Base-by-base conservation (phyloP, 176 grass and related monocot genomes). In the Pontederia paniculata region DNA sequence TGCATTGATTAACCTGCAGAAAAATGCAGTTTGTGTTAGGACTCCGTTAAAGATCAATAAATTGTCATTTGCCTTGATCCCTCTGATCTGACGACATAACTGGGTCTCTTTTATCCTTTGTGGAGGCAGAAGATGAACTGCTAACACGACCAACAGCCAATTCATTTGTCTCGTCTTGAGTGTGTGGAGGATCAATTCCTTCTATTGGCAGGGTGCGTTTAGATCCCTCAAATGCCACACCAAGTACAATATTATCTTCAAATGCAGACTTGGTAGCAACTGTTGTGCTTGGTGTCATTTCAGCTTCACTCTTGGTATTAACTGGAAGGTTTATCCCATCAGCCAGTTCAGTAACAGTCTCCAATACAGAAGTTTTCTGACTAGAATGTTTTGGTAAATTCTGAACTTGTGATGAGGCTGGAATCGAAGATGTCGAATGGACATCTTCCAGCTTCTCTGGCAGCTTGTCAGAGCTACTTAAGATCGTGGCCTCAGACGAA, bases 171-270 rank as follows among this genome's bases (percentile, higher is more conserved):
- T 84, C 77, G 15, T 69, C 76, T 48, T 82, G 68, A 58, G 79
- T 47, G 54, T 81, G 1, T 42, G 37, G 65, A 48, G 69, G 58
- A 42, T 74, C 71, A 71, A 75, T 84, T 12, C 80, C 80, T 70
- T 91, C 87, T 8, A 98, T 91, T 41, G 93, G 87, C 10, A 98
- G 73, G 14, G 93, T 98, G 49, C 86, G 67, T 74, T 88, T 98
- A 6, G 93, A 98, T 20, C 93, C 93, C 21, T 84, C 86, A 23
- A 98, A 80, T 53, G 93, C 93, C n/a, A 98, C 72, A 23, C 93
- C 93, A 54, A 98, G 72, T 31, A 98, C 83, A 74, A 98, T 91
- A 63, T 98, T 98, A 56, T 88, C 87, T 73, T 88, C 87, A 70
- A 88, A 98, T 51, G 62, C 75, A 48, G 80, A 75, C 45, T 86